Evolutionary conservation across 306 rosid species (phyloP), one percentile per base, ranked within the genome.

Genomic region (Cucumis melo): DNA sequence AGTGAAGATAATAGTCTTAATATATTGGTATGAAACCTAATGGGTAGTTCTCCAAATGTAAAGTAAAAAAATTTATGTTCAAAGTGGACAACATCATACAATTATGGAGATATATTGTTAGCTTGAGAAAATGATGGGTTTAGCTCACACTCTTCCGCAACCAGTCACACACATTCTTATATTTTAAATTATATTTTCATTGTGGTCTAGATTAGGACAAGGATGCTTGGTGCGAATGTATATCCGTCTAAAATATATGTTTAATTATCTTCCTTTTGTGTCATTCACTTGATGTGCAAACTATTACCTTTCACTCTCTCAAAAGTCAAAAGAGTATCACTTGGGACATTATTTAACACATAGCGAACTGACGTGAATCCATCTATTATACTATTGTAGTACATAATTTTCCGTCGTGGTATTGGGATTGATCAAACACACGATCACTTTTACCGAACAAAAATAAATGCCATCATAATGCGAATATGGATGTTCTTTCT

Each of bases 331-430:
- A 72, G 15, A 41, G 34, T n/a, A 50, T 41, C 17, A 15, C 58
- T 48, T 27, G 58, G 59, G 41, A 20, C 44, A 48, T 42, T 48
- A 71, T 23, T n/a, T 36, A 50, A 72, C 76, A 72, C 61, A 67
- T 39, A 72, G 38, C 20, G 15, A 74, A 74, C 59, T 83, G 81
- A 85, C 73, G 36, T 80, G 71, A 77, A 32, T 38, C 76, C 12
- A 81, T 83, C 62, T 82, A 78, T 74, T 41, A 38, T 23, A 78
- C 12, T 63, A 63, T 63, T 48, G 64, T 82, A 93, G 98, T 93
- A 93, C 72, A 82, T 93, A 64, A 93, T 93, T 82, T 93, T 93
- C 73, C 86, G 94, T 63, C 97, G 97, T 61, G 97, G 97, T 73
- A 83, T 93, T 56, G 98, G 98, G 78, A 78, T 90, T 73, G 98